Percentiles rank a stretch among this genome's conserved stretches.
These are phyloP conservation scores for Kazachstania sp. DNA, from an alignment of 1,139 yeast species.

Conservation along the genomic window DNA sequence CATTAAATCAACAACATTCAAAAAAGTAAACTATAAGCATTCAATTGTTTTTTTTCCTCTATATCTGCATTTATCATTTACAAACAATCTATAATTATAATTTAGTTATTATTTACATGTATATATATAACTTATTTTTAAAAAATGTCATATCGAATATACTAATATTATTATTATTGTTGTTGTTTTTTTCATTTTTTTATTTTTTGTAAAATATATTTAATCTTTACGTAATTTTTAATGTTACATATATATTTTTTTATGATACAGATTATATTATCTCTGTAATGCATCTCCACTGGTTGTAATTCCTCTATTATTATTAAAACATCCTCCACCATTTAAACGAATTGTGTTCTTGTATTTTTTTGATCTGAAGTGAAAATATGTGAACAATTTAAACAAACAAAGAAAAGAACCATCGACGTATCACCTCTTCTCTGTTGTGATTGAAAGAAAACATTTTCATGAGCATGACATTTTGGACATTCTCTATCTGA, in stretches of 20 bases:
- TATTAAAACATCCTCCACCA: too few relatives aligned
- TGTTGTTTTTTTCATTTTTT: too few relatives aligned
- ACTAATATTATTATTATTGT: too few relatives aligned
- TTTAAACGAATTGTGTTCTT: constrained; percentile 28
- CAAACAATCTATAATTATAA: neutral
- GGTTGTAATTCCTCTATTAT: too few relatives aligned
- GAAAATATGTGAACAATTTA: constrained; percentile 74
- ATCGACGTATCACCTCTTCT: constrained; percentile 89
- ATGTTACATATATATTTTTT: too few relatives aligned
- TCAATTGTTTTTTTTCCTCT: neutral
- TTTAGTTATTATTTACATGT: neutral
- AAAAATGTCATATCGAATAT: too few relatives aligned
- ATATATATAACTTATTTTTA: neutral
- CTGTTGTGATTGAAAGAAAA: constrained; percentile 94
- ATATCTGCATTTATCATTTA: neutral
- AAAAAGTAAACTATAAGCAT: neutral
- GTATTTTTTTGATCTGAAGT: constrained; percentile 33
- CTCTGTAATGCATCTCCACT: too few relatives aligned
- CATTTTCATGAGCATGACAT: constrained; percentile 83
- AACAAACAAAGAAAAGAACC: constrained; percentile 90
- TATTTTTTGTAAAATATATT: too few relatives aligned
- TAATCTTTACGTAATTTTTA: too few relatives aligned
- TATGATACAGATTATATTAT: too few relatives aligned
- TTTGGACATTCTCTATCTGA: constrained; percentile 88
- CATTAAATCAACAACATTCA: neutral